Conservation (phyloP, 257 asterid species). For the Prunella vulgaris region DNA sequence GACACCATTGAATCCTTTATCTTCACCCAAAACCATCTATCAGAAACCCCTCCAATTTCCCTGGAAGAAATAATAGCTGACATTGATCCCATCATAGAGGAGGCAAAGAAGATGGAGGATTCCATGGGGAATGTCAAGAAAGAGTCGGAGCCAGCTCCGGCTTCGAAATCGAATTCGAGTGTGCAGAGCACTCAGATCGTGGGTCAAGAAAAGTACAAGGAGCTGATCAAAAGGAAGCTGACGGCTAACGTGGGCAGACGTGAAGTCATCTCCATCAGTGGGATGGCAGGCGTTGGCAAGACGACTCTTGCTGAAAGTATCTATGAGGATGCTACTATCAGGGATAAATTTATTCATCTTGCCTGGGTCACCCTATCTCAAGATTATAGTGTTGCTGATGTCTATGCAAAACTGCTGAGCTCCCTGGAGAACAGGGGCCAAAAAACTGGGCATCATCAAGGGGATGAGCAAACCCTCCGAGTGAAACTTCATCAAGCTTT, state of each 20-base stretch:
- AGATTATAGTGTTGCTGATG: neutral
- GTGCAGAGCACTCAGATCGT: neutral
- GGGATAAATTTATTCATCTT: neutral
- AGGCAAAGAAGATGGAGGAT: neutral
- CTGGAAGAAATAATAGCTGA: neutral
- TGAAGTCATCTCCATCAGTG: neutral
- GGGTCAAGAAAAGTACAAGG: conserved; percentile 15
- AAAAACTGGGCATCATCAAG: neutral
- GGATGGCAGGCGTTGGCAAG: neutral
- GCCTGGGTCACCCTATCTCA: conserved; percentile 31
- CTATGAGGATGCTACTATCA: neutral
- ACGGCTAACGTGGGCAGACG: neutral
- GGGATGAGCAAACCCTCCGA: neutral
- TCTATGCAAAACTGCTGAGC: neutral
- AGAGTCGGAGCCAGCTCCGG: neutral
- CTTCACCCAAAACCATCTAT: neutral
- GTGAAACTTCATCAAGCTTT: neutral
- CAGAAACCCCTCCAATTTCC: neutral
- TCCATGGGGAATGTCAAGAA: neutral
- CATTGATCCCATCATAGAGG: neutral
- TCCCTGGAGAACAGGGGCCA: conserved; percentile 4
- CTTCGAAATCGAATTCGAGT: neutral
- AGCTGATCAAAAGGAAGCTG: neutral
- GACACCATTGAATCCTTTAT: conserved; percentile 8
- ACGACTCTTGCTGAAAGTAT: conserved; percentile 8